Base-by-base conservation (phyloP, 352 stramenopile genomes). In the Lagenidium giganteum region DNA sequence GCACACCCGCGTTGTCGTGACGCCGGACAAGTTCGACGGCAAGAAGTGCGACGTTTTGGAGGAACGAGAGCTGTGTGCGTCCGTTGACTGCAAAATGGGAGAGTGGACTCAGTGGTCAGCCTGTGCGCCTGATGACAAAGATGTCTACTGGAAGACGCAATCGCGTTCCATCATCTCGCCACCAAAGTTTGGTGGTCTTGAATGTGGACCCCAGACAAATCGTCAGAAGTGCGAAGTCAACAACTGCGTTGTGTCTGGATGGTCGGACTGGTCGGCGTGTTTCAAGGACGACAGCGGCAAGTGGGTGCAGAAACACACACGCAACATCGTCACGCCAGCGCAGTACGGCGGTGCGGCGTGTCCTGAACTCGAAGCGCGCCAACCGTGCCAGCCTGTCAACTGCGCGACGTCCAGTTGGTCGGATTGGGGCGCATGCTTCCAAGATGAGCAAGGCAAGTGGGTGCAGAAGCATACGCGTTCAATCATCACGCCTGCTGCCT, bases 91-190 rank as follows among this genome's bases (percentile, higher is more conserved):
- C 32, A 45, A 65, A 43, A 59, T 84, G 4, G 68, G 53, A 12
- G 42, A 71, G n/a, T 88, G 70, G 76, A 62, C 51, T 8, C 57
- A 63, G 0, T 86, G n/a, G n/a, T 64, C 33, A 54, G 63, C 4
- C 28, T 57, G 1, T 88, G 75, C n/a, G n/a, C n/a, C n/a, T n/a
- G n/a, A n/a, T 38, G 63, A 67, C 1, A 42, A 50, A 8, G 27
- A 48, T 14, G 70, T 65, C 0, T 61, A 67, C 0, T 59, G 67
- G 29, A 70, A 74, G 21, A 70, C 53, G 7, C 61, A 67, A 8
- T 57, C 55, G 1, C 69, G 75, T 1, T 46, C 32, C 1, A 57
- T 88, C 18, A 61, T 54, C 0, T 45, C 30, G 0, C 16, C 48
- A 3, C 35, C 57, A 3, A 31, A 54, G 14, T 77, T 71, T 30